phyloP scores from a whole-genome alignment of 257 asterid species.

The Gentiana straminea region DNA sequence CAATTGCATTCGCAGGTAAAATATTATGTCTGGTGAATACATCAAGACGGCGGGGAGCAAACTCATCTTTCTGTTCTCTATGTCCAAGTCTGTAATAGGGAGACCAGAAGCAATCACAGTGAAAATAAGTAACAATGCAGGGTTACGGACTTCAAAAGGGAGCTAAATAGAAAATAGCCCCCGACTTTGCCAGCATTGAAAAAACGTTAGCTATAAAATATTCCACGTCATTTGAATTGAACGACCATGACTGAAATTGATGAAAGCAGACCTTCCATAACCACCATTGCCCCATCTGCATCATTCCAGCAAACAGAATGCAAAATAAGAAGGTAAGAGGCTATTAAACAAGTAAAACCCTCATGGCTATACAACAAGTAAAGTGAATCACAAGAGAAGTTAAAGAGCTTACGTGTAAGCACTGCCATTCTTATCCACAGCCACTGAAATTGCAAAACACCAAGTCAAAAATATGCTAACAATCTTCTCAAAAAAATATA shows the following conservation, averaged over 20 bases:
- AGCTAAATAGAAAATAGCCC: background rate
- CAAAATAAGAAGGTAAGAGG: background rate
- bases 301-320: constrained; percentile 9
- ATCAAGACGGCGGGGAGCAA: constrained; percentile 69
- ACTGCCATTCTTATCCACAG: constrained; percentile 71
- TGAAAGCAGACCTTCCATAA: constrained; percentile 67
- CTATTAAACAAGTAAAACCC: too few relatives aligned
- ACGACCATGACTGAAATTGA: constrained; percentile 2
- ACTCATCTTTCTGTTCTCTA: constrained; percentile 95
- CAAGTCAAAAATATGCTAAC: constrained; percentile 13
- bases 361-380: background rate
- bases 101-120: constrained; percentile 6
- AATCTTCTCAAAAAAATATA: too few relatives aligned
- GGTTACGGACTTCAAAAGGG: background rate
- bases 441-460: constrained; percentile 54
- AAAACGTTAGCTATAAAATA: background rate
- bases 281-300: constrained; percentile 98
- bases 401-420: constrained; percentile 86
- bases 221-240: background rate
- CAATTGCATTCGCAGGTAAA: constrained; percentile 69
- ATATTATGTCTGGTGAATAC: constrained; percentile 73
- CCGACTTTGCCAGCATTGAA: background rate
- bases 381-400: constrained; percentile 12
- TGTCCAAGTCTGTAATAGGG: constrained; percentile 77
- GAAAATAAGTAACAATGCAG: background rate